phyloP scores from a whole-genome alignment of 352 stramenopile species.

The Phytophthora tubulina region DNA sequence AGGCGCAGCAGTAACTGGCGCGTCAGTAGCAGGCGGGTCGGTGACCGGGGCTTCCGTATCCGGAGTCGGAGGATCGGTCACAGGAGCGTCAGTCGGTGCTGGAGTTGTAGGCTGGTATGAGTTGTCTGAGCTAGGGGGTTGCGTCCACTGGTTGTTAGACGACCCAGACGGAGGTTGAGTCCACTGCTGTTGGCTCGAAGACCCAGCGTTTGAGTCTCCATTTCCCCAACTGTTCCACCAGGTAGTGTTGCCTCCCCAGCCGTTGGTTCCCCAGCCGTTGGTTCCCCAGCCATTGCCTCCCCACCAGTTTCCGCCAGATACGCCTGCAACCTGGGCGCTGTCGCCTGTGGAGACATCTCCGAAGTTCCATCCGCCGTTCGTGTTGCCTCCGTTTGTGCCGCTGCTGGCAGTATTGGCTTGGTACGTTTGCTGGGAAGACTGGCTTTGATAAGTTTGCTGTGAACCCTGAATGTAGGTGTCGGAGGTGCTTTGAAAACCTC shows the following conservation, averaged over 20 bases:
- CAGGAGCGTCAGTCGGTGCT: constrained; percentile 10
- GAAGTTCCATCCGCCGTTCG: constrained; percentile 48
- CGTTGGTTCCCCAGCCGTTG: too few species aligned
- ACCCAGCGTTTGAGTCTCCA: constrained; percentile 9
- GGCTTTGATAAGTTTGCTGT: constrained; percentile 19
- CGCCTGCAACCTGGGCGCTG: constrained; percentile 20
- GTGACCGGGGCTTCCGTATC: constrained; percentile 1
- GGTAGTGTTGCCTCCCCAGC: constrained; percentile 5
- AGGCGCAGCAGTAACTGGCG: constrained; percentile 1
- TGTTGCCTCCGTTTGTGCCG: constrained; percentile 27
- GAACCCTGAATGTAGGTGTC: constrained; percentile 22
- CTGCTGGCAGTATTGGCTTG: constrained; percentile 39
- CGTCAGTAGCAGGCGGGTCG: background rate
- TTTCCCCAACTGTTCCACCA: constrained; percentile 19
- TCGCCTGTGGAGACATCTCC: constrained; percentile 32
- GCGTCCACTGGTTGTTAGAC: constrained; percentile 20
- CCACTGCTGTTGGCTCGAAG: constrained; percentile 23
- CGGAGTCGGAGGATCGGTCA: constrained; percentile 1
- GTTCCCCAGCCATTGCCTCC: constrained; percentile 20
- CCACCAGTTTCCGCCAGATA: constrained; percentile 33
- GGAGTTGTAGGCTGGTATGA: constrained; percentile 4
- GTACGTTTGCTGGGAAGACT: constrained; percentile 18
- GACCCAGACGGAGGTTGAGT: background rate
- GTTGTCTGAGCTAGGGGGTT: constrained; percentile 14
- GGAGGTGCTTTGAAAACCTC: constrained; percentile 10